These are phyloP conservation scores for Sungouiozyma intestinalis DNA, from an alignment of 805 yeast species.

Conservation along the genomic window DNA sequence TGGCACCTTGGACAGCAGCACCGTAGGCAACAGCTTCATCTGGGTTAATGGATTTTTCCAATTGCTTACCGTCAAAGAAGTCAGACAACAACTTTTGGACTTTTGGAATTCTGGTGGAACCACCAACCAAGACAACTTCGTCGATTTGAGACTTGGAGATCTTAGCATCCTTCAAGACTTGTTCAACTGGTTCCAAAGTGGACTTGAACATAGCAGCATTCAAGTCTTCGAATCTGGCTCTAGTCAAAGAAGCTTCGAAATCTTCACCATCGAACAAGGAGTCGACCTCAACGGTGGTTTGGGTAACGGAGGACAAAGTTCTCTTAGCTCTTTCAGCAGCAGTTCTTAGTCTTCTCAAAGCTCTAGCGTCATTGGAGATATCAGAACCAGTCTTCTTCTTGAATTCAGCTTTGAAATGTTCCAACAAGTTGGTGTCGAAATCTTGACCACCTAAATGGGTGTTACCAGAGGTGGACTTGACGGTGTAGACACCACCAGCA, in stretches of 20 bases:
- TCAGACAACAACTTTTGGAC: conserved; percentile 94
- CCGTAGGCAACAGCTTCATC: conserved; percentile 99
- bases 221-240: conserved; percentile 98
- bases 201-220: conserved; percentile 94
- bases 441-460: conserved; percentile 98
- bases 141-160: conserved; percentile 84
- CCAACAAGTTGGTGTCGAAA: conserved; percentile 93
- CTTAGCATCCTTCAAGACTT: conserved; percentile 89
- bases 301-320: conserved; percentile 93
- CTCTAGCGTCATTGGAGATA: conserved; percentile 86
- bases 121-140: conserved; percentile 96
- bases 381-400: conserved; percentile 98
- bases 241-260: conserved; percentile 94
- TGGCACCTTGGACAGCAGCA: no score
- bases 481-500: conserved; percentile 95
- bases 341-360: conserved; percentile 95
- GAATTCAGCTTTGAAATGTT: conserved; percentile 88
- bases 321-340: conserved; percentile 99
- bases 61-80: conserved; percentile 97
- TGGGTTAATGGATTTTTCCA: conserved; percentile 96
- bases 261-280: conserved; percentile 94
- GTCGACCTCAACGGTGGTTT: conserved; percentile 93
- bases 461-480: conserved; percentile 78
- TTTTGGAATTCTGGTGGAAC: conserved; percentile 98
- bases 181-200: conserved; percentile 92